A percentile compares a stretch with the other conserved stretches of the same genome.
phyloP scores from a whole-genome alignment of 1,284 basidiomycete species.

The Papiliotrema flavescens region DNA sequence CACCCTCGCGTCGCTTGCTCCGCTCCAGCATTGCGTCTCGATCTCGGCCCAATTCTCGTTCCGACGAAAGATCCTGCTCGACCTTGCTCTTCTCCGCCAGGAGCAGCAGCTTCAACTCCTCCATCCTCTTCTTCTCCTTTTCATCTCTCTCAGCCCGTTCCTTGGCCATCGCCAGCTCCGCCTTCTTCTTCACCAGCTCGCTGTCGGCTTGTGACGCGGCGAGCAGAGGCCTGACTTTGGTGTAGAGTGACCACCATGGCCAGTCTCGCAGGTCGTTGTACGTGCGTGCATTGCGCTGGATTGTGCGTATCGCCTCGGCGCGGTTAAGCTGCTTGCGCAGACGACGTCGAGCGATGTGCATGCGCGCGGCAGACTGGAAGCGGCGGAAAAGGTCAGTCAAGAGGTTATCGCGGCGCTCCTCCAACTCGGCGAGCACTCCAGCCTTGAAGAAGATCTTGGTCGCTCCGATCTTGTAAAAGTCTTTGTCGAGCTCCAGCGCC shows the following conservation, averaged over 20 bases:
- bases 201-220: slow-evolving; percentile 91
- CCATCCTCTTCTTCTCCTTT: slow-evolving; percentile 70
- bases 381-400: slow-evolving; percentile 86
- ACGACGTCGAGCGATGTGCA: slow-evolving; percentile 80
- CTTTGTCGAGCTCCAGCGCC: slow-evolving; percentile 79
- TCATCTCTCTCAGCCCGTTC: slow-evolving; percentile 83
- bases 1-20: slow-evolving; percentile 76
- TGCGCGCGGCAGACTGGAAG: slow-evolving; percentile 79
- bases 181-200: slow-evolving; percentile 82
- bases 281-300: slow-evolving; percentile 88
- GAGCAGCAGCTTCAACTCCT: slow-evolving; percentile 71
- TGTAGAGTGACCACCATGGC: slow-evolving; percentile 99
- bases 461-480: slow-evolving; percentile 84
- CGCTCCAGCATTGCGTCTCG: slow-evolving; percentile 82
- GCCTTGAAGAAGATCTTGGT: slow-evolving; percentile 99
- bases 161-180: slow-evolving; percentile 74
- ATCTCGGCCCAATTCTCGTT: slow-evolving; percentile 73
- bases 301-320: slow-evolving; percentile 82
- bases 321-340: slow-evolving; percentile 95
- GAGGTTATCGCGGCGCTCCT: slow-evolving; percentile 83
- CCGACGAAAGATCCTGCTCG: slow-evolving; percentile 75
- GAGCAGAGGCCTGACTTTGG: slow-evolving; percentile 87
- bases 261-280: slow-evolving; percentile 87
- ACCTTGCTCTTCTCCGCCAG: slow-evolving; percentile 78
- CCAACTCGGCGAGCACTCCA: slow-evolving; percentile 94